These are phyloP conservation scores for Ophiostoma novo-ulmi DNA, from an alignment of 2,329 filamentous ascomycete species.

Conservation along the genomic window DNA sequence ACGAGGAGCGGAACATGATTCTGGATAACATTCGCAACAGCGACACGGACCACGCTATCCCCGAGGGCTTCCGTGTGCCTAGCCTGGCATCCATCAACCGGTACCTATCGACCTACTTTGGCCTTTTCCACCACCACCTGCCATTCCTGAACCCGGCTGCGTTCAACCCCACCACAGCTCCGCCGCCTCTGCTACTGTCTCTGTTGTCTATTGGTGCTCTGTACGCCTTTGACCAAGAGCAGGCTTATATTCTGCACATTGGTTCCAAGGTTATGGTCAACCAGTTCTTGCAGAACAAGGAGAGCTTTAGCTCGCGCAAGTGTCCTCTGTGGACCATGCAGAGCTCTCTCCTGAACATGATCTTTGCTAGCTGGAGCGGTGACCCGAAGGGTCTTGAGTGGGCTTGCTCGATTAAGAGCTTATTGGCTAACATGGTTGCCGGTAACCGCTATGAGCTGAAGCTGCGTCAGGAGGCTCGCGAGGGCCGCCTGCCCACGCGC, in stretches of 20 bases:
- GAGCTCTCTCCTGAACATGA: constrained; percentile 93
- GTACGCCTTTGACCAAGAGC: constrained; percentile 95
- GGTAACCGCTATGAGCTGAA: constrained; percentile 96
- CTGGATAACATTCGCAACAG: constrained; percentile 77
- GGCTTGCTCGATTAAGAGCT: constrained; percentile 98
- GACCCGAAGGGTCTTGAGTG: constrained; percentile 96
- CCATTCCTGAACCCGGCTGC: constrained; percentile 92
- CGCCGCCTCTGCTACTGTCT: constrained; percentile 77
- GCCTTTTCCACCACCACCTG: constrained; percentile 91
- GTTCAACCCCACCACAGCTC: constrained; percentile 73
- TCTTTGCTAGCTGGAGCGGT: constrained; percentile 98
- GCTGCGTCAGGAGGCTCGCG: constrained; percentile 81
- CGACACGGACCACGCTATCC: constrained; percentile 75
- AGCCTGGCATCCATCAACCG: constrained; percentile 76
- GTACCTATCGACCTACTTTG: constrained; percentile 93
- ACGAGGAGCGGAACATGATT: constrained; percentile 80
- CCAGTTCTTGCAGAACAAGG: constrained; percentile 95
- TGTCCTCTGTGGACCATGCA: constrained; percentile 99
- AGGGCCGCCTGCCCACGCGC: constrained; percentile 67
- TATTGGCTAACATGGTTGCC: constrained; percentile 97
- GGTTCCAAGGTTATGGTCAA: constrained; percentile 96
- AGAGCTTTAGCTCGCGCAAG: constrained; percentile 96
- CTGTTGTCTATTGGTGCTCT: constrained; percentile 92
- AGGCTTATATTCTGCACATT: constrained; percentile 95
- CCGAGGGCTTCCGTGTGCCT: constrained; percentile 85